Evolutionary conservation across 768 basidiomycete genomes (phyloP).

Genomic region (Boletellus sp.): DNA sequence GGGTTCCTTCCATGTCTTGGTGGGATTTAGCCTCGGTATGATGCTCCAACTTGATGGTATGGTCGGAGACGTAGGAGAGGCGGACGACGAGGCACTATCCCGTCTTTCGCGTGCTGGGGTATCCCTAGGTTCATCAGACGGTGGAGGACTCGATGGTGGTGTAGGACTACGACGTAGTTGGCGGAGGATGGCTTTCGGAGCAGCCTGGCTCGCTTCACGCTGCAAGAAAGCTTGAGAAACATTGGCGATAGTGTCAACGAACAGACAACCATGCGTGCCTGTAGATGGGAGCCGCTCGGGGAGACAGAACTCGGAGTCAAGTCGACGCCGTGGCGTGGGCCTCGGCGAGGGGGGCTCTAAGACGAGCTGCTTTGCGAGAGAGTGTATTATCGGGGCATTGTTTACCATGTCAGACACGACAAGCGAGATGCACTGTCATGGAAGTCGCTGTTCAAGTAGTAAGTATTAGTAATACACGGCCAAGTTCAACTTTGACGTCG

Average conservation of each 20-base stretch:
- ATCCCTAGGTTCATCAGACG: slow-evolving; percentile 21
- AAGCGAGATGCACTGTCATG: slow-evolving; percentile 7
- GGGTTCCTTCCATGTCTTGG: slow-evolving; percentile 46
- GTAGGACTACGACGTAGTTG: slow-evolving; percentile 49
- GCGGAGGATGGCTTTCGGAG: slow-evolving; percentile 53
- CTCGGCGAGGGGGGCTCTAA: slow-evolving; percentile 14
- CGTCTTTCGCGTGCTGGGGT: slow-evolving; percentile 7
- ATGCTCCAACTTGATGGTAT: slow-evolving; percentile 13
- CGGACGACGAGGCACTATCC: slow-evolving; percentile 13
- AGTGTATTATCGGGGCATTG: slow-evolving; percentile 39
- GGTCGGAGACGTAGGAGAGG: slow-evolving; percentile 24
- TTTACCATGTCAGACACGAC: slow-evolving; percentile 43
- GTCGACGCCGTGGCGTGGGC: slow-evolving; percentile 36
- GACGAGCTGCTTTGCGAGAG: slow-evolving; percentile 27
- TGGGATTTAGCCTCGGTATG: slow-evolving; percentile 10
- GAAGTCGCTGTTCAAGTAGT: slow-evolving; percentile 5
- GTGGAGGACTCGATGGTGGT: slow-evolving; percentile 29
- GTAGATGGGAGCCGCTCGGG: slow-evolving; percentile 66
- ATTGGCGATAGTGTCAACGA: slow-evolving; percentile 18
- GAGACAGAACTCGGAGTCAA: slow-evolving; percentile 53
- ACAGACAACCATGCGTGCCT: slow-evolving; percentile 38
- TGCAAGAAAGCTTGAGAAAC: slow-evolving; percentile 55
- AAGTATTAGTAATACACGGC: background rate
- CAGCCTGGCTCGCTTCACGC: slow-evolving; percentile 63
- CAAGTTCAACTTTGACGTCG: background rate